These are phyloP conservation scores for Rubroshorea leprosula DNA, from an alignment of 345 rosid genomes.

Conservation along the genomic window DNA sequence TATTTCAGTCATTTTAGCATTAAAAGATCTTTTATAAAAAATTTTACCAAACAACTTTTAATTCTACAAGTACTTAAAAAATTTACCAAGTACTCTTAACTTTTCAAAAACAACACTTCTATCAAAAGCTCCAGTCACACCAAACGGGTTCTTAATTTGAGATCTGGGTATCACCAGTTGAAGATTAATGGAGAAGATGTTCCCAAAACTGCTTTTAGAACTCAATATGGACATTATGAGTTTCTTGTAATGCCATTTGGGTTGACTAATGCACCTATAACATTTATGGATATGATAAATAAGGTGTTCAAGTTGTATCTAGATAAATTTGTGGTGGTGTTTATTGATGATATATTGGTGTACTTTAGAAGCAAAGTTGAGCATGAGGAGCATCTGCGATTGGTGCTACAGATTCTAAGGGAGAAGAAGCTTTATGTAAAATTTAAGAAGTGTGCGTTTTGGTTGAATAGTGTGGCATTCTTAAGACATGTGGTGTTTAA, in stretches of 20 bases:
- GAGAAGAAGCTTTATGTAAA: not conserved
- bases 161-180: too few relatives aligned
- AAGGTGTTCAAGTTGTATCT: not conserved
- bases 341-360: not conserved
- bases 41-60: too few relatives aligned
- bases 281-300: not conserved
- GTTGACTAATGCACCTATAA: not conserved
- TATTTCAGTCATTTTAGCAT: too few relatives aligned
- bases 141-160: too few relatives aligned
- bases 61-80: too few relatives aligned
- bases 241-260: constrained; percentile 7
- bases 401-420: not conserved
- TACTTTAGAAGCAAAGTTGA: not conserved
- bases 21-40: too few relatives aligned
- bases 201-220: too few relatives aligned
- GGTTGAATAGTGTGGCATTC: not conserved
- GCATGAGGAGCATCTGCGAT: not conserved
- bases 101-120: too few relatives aligned
- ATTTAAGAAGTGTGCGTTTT: not conserved
- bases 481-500: not conserved
- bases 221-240: too few relatives aligned
- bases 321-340: not conserved
- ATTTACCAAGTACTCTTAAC: too few relatives aligned
- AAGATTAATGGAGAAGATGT: too few relatives aligned
- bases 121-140: too few relatives aligned